Evolutionary conservation across 495 filamentous ascomycete species (phyloP).

Genomic region (Venustampulla echinocandica): DNA sequence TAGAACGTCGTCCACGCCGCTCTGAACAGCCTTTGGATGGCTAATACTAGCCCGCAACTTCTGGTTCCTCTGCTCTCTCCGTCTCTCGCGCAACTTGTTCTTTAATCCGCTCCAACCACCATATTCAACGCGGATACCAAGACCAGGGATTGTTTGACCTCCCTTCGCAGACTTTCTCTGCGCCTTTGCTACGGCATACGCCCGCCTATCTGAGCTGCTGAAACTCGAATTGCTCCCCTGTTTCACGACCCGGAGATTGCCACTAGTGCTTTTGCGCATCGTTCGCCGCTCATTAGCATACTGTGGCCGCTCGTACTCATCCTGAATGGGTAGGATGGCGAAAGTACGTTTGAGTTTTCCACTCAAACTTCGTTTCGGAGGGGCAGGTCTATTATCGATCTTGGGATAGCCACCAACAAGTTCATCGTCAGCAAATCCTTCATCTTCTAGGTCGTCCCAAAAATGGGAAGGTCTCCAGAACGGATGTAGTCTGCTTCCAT

Average conservation of each 20-base stretch:
- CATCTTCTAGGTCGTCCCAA: conserved; percentile 52
- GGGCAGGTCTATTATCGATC: conserved; percentile 34
- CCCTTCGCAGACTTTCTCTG: conserved; percentile 24
- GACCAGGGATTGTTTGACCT: conserved; percentile 33
- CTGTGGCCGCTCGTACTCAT: conserved; percentile 30
- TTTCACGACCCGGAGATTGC: conserved; percentile 42
- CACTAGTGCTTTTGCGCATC: conserved; percentile 39
- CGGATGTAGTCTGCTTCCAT: conserved; percentile 59
- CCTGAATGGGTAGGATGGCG: conserved; percentile 38
- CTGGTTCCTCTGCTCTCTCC: conserved; percentile 59
- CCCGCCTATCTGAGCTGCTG: not conserved
- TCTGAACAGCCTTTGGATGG: conserved; percentile 37
- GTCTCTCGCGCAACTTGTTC: conserved; percentile 46
- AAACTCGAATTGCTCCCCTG: conserved; percentile 23
- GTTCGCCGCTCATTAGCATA: conserved; percentile 39
- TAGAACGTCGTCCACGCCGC: conserved; percentile 45
- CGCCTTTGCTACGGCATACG: conserved; percentile 2
- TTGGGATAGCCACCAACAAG: conserved; percentile 8
- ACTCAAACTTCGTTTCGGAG: conserved; percentile 41
- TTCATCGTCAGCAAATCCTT: conserved; percentile 34
- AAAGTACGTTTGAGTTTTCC: conserved; percentile 36
- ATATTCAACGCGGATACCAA: conserved; percentile 44
- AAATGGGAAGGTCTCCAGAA: conserved; percentile 71
- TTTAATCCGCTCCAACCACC: conserved; percentile 34
- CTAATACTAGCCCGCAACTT: conserved; percentile 63